These are phyloP conservation scores for Cercospora berteroae DNA, from an alignment of 2,329 filamentous ascomycete genomes.

Conservation along the genomic window DNA sequence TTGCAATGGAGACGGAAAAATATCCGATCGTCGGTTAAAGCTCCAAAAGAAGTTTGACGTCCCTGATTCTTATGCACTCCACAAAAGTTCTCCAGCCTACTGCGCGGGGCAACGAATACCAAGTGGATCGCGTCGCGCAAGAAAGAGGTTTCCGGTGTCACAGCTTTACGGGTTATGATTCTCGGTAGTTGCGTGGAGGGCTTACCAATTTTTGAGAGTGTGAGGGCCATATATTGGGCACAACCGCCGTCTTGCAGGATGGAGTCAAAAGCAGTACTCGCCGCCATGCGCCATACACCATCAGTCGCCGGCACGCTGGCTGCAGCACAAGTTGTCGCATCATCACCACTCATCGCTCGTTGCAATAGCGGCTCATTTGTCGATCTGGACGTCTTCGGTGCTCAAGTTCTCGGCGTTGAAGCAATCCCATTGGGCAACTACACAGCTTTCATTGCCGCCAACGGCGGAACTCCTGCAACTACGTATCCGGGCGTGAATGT, in stretches of 20 bases:
- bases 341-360: background rate
- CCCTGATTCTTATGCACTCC: background rate
- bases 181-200: background rate
- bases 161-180: background rate
- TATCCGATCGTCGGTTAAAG: background rate
- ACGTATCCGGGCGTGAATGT: conserved; percentile 22
- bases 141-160: background rate
- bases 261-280: conserved; percentile 6
- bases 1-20: background rate
- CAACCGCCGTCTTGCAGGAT: background rate
- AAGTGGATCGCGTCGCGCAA: background rate
- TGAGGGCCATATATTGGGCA: background rate
- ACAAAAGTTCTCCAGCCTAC: background rate
- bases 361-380: conserved; percentile 1
- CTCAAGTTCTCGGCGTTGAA: conserved; percentile 7
- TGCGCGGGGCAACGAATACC: background rate
- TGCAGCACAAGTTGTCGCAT: background rate
- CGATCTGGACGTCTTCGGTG: conserved; percentile 9
- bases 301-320: background rate
- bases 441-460: background rate
- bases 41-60: background rate
- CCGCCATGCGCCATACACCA: conserved; percentile 2
- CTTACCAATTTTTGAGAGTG: background rate
- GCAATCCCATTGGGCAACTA: conserved; percentile 6
- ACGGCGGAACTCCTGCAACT: background rate